Base-by-base conservation (phyloP, 2,329 filamentous ascomycete genomes). In the Cadophora gregata region DNA sequence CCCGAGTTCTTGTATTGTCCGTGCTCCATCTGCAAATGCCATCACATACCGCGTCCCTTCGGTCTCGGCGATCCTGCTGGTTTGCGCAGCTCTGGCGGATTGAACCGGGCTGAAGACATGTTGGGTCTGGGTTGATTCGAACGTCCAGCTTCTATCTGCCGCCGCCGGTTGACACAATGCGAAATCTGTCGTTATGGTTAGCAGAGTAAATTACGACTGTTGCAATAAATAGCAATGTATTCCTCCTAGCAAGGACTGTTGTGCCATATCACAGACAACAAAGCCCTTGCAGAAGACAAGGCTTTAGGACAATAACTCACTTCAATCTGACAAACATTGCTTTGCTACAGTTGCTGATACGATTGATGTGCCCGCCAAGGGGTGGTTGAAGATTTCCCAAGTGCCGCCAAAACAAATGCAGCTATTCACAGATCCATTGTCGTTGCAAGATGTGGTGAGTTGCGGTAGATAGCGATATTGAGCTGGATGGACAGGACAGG, bases 1-100 rank as follows among this genome's bases (percentile, higher is more conserved):
- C 65, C 31, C 33, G 9, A 27, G 48, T 51, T 48, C 16, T 14
- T 14, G 53, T 33, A 24, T 7, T 38, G 1, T 16, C 27, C 9
- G 31, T 33, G n/a, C 42, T 14, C 33, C 27, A 45, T 55, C 12
- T 62, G 63, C 36, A 38, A 55, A 16, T 51, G 14, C 42, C 45
- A 59, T 56, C 45, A 70, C 83, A 73, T 78, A 85, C 84, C 84
- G 78, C 84, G 83, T 72, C 81, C 81, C 76, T 86, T 88, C 31
- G 84, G 83, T 77, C 84, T 82, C 47, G 85, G 85, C 67, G 85
- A 87, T 70, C 83, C 84, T 70, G 85, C 81, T 56, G 75, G 73
- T 70, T 77, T 78, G 55, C 75, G 75, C 65, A 74, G 65, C 66
- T 78, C 75, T 27, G 75, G 72, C 31, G 73, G 73, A 48, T 68